These are phyloP conservation scores for Pleurotus ostreatus DNA, from an alignment of 768 basidiomycete genomes.

Conservation along the genomic window DNA sequence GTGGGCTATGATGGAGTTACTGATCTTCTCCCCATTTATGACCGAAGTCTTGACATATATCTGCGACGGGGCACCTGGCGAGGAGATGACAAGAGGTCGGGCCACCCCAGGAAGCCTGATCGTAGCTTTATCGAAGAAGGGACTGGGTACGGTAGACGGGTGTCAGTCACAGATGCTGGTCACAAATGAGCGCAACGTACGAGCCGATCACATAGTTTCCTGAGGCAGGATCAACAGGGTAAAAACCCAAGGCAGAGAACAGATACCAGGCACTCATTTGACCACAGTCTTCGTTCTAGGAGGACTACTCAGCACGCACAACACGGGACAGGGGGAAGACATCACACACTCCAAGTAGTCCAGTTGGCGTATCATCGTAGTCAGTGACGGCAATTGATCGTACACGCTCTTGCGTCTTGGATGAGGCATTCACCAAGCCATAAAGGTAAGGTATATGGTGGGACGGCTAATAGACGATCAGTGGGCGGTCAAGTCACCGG, in stretches of 20 bases:
- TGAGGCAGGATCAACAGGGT: slow-evolving; percentile 79
- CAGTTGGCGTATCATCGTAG: slow-evolving; percentile 66
- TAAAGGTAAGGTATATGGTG: slow-evolving; percentile 88
- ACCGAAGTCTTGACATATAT: slow-evolving; percentile 53
- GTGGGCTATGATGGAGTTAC: neutral
- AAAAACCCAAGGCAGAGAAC: slow-evolving; percentile 80
- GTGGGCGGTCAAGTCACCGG: neutral
- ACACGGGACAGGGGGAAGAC: neutral
- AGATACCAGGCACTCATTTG: slow-evolving; percentile 92
- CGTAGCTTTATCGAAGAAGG: slow-evolving; percentile 49
- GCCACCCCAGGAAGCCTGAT: slow-evolving; percentile 46
- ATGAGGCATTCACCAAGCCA: slow-evolving; percentile 64
- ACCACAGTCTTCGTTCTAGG: slow-evolving; percentile 83
- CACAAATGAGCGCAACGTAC: slow-evolving; percentile 31
- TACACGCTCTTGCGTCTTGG: slow-evolving; percentile 67
- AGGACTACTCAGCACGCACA: neutral
- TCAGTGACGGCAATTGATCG: slow-evolving; percentile 58
- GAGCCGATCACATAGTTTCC: slow-evolving; percentile 74
- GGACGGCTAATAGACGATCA: slow-evolving; percentile 50
- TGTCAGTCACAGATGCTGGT: neutral
- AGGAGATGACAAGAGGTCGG: slow-evolving; percentile 43
- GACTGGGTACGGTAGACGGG: slow-evolving; percentile 21
- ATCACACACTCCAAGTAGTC: slow-evolving; percentile 63
- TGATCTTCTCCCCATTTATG: neutral
- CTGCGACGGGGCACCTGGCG: slow-evolving; percentile 52